phyloP scores from a whole-genome alignment of 2,329 filamentous ascomycete genomes.

The Ophiostoma tasmaniense region DNA sequence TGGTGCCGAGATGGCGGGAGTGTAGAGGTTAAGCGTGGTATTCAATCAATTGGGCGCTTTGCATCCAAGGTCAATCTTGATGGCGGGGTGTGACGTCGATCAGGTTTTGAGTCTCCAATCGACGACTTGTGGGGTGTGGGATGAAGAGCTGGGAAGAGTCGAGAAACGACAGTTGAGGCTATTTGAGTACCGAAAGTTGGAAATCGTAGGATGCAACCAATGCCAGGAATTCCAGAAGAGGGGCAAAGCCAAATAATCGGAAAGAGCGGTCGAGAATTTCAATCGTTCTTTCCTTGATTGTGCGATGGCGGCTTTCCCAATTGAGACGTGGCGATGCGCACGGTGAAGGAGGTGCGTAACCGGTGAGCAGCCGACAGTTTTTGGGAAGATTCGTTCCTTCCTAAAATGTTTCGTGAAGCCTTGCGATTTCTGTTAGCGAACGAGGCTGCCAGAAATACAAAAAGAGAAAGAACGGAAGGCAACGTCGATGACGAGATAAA shows the following conservation, averaged over 20 bases:
- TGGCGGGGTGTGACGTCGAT: background rate
- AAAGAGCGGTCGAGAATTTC: conserved; percentile 5
- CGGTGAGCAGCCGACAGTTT: background rate
- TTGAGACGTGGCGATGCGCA: conserved; percentile 12
- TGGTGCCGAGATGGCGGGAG: background rate
- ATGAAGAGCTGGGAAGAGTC: background rate
- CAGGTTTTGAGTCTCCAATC: background rate
- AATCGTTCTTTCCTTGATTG: background rate
- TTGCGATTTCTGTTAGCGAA: background rate
- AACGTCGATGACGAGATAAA: background rate
- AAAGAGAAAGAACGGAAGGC: background rate
- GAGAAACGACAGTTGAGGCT: background rate
- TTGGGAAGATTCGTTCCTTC: background rate
- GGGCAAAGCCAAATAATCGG: background rate
- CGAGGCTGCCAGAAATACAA: background rate
- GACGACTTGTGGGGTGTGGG: background rate
- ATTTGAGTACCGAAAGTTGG: background rate
- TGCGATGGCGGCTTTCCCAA: conserved; percentile 2
- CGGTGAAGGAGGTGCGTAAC: conserved; percentile 3
- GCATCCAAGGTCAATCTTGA: background rate
- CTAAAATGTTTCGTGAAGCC: background rate
- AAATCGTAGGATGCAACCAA: background rate
- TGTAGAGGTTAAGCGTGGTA: background rate
- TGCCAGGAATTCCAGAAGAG: background rate
- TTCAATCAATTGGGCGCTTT: background rate